A percentile compares a stretch with the other conserved stretches of the same genome.
Conservation (phyloP, 1,284 basidiomycete species). For the Trametes sp. region DNA sequence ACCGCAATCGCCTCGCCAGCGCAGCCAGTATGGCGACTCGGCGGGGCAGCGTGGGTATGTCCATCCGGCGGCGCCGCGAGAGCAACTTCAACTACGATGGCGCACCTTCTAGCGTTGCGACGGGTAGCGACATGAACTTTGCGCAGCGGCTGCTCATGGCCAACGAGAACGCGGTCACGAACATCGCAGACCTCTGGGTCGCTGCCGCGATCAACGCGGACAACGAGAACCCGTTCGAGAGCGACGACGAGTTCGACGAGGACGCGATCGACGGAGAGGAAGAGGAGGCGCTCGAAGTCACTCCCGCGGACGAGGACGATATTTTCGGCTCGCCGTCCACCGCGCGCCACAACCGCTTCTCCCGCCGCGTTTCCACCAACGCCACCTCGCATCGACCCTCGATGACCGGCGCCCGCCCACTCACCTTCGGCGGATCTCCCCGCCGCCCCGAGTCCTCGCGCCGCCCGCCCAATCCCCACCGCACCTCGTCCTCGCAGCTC, state of each 20-base stretch:
- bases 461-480: conserved; percentile 31
- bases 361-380: conserved; percentile 29
- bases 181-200: conserved; percentile 92
- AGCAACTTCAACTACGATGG: conserved; percentile 50
- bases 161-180: conserved; percentile 89
- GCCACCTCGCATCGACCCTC: conserved; percentile 26
- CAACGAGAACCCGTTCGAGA: conserved; percentile 76
- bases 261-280: conserved; percentile 16
- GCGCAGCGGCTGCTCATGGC: conserved; percentile 91
- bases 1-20: conserved; percentile 56
- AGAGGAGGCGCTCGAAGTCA: conserved; percentile 36
- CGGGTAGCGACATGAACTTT: conserved; percentile 73
- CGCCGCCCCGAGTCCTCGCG: conserved; percentile 31
- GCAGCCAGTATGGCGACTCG: conserved; percentile 51
- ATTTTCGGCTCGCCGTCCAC: conserved; percentile 37
- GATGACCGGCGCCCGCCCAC: conserved; percentile 23
- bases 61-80: conserved; percentile 55
- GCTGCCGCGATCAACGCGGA: conserved; percentile 92
- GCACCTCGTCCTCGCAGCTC: conserved; percentile 25
- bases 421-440: conserved; percentile 29
- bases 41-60: conserved; percentile 56
- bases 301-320: conserved; percentile 44
- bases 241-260: conserved; percentile 38
- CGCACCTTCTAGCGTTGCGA: conserved; percentile 47
- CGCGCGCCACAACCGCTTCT: conserved; percentile 37